Base-by-base conservation (phyloP, 306 rosid species). In the Prunus dulcis region DNA sequence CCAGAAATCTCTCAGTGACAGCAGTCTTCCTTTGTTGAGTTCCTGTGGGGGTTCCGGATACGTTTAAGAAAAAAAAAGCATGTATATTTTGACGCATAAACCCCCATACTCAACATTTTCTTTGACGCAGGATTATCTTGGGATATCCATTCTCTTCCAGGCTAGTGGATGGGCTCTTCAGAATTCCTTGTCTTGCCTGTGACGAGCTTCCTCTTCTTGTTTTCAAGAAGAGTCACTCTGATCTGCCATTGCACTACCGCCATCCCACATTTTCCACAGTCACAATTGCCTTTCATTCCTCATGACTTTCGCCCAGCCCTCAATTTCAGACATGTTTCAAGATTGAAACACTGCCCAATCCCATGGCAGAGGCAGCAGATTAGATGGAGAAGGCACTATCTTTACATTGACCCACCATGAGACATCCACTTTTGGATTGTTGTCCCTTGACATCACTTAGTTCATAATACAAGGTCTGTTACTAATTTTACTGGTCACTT, bases 91-190 rank as follows among this genome's bases (percentile, higher is more conserved):
- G 85, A 83, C 83, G 89, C 91, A 78, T 87, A 87, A 73, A 77
- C 87, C 97, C 90, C 99, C 97, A 84, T 89, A 85, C 91, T 93
- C 98, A 92, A 88, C 93, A 91, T 96, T 93, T 93, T 96, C 93
- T 92, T 92, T 96, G 98, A 84, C 92, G 99, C 99, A 96, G 98
- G 99, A 87, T 89, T 91, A 84, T 83, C 88, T 84, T 87, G 90
- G 98, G 98, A 91, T 85, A 84, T 85, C 93, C 98, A 89, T 88
- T 76, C 80, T 81, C 93, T 89, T 79, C 87, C 90, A 75, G 90
- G 93, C 90, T 87, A 89, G 90, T 83, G 96, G 94, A 87, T 88
- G 93, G 85, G 92, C 90, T 80, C 87, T 87, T 84, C 97, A 85
- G 96, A 88, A 90, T 78, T 84, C 80, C 64, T 71, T 88, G 76